Base-by-base conservation (phyloP, 352 stramenopile genomes). In the Globisporangium parvum region DNA sequence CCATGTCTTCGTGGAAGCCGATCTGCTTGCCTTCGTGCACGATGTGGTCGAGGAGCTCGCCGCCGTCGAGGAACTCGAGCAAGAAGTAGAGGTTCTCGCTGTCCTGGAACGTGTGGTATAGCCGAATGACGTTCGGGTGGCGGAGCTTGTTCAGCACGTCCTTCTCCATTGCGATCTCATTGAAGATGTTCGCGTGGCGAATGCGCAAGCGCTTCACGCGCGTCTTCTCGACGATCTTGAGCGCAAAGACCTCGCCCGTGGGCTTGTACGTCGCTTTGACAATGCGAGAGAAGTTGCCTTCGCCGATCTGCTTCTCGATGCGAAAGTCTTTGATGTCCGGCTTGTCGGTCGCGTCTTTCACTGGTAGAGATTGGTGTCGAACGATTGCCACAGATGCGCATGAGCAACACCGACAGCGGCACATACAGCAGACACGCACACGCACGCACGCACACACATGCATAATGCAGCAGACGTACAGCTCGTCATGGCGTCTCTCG, bases 151-250 rank as follows among this genome's bases (percentile, higher is more conserved):
- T 96, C 28, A 97, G 85, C 60, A 98, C 91, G 21, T 96, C 73
- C 67, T 97, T 95, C 77, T 99, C 96, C 96, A 99, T 99, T 48
- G 95, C 79, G 63, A 99, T 98, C 75, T 99, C 96, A 72, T 99
- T 99, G 69, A 96, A 95, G 12, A 99, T 96, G 68, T 99, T 99
- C 41, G 91, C 89, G 73, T 99, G 96, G 57, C 97, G 91, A 41
- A 91, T 67, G 60, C 84, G 84, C 51, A 96, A 67, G 4, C 86
- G 76, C 57, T 92, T 91, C 40, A 96, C 80, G 55, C 85, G 80
- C 60, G 87, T 70, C 67, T 96, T 96, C 60, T 97, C 87, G 60
- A 98, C 96, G 41, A 98, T 84, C 72, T 99, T 99, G 31, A 99
- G 73, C 2, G 96, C 96, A 74, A 98, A 99, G 23, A 55, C 59